These are phyloP conservation scores for Comarum palustre DNA, from an alignment of 306 rosid species.

Conservation along the genomic window DNA sequence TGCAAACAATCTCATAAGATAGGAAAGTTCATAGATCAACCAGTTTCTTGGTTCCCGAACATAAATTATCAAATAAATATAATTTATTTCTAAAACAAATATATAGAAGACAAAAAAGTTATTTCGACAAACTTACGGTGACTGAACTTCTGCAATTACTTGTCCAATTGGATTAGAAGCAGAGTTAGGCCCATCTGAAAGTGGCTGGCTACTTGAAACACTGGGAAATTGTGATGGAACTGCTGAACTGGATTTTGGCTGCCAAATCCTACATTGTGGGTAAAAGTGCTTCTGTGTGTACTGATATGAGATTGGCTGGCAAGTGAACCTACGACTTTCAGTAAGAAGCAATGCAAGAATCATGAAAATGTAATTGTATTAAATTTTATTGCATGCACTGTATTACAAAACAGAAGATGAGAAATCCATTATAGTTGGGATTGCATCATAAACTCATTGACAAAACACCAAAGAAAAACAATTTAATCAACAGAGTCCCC, in stretches of 20 bases:
- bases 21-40: neutral
- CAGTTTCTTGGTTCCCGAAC: neutral
- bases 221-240: slow-evolving; percentile 30
- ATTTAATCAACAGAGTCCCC: neutral
- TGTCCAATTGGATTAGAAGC: slow-evolving; percentile 30
- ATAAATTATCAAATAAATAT: neutral
- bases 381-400: neutral
- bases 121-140: slow-evolving; percentile 45
- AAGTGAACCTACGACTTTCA: slow-evolving; percentile 24
- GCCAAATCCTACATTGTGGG: slow-evolving; percentile 35
- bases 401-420: neutral
- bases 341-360: slow-evolving; percentile 5
- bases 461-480: neutral
- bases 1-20: neutral
- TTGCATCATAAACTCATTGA: neutral
- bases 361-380: slow-evolving; percentile 4
- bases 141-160: slow-evolving; percentile 34
- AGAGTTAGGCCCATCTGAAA: slow-evolving; percentile 29
- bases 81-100: slow-evolving; percentile 1
- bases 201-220: slow-evolving; percentile 35
- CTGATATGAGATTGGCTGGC: slow-evolving; percentile 33
- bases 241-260: slow-evolving; percentile 32
- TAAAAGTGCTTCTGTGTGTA: slow-evolving; percentile 33
- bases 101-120: slow-evolving; percentile 10
- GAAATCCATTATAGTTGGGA: neutral